Evolutionary conservation across 2,329 filamentous ascomycete species (phyloP), one percentile per base, ranked within the genome.

Genomic region (Aspergillus clavatus): DNA sequence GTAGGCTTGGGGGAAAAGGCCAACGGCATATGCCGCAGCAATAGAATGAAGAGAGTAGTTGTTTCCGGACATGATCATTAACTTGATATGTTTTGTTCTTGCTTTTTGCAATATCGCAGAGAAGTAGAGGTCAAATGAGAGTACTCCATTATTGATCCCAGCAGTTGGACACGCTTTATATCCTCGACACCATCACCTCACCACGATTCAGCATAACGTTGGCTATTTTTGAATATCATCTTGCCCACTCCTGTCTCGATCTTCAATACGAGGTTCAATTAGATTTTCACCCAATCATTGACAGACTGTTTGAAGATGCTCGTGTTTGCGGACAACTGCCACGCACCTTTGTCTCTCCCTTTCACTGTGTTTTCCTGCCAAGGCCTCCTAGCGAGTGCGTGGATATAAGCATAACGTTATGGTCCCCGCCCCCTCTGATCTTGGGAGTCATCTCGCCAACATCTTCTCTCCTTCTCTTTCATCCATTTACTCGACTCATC

Each of bases 1-100:
- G 51, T 63, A 65, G 31, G 56, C 47, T 27, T 65, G 57, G 1
- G 64, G 64, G 37, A 57, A 52, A 28, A 61, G 50, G 21, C 57
- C 60, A 12, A 66, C 45, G 47, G 51, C 53, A 41, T 62, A 67
- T 7, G 61, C 60, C n/a, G 56, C 56, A 16, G 55, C 48, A 29
- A 66, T 62, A 14, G 64, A 58, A 42, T 60, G 58, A 21, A 66
- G 49, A 18, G 62, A 63, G 50, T 59, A 60, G 47, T 63, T 61
- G 36, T 50, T 56, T 24, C 35, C 23, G 38, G 53, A 46, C 43
- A 52, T 54, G 23, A 24, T 24, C 5, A 24, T n/a, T 8, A 24
- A 24, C 8, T 4, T n/a, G 21, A 21, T 12, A 18, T 16, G 14
- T 18, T 18, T 16, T 33, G 29, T 4, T 33, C 3, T 5, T 12